phyloP scores from a whole-genome alignment of 2,329 filamentous ascomycete genomes.

The Botrytis squamosa region DNA sequence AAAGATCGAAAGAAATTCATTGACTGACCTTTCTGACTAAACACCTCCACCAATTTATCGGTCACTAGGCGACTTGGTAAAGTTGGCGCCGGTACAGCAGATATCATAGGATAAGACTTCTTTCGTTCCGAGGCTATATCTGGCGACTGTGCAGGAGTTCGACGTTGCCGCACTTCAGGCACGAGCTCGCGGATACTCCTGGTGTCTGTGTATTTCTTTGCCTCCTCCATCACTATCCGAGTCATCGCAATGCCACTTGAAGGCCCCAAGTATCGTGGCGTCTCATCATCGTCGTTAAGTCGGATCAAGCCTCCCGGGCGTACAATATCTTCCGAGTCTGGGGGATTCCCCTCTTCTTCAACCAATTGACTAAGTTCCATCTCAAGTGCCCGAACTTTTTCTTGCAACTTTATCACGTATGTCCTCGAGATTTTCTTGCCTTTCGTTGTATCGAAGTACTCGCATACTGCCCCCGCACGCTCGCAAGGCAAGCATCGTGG shows the following conservation, averaged over 20 bases:
- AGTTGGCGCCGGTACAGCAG: slow-evolving; percentile 72
- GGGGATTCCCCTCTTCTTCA: slow-evolving; percentile 68
- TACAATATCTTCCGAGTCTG: slow-evolving; percentile 80
- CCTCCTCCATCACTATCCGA: slow-evolving; percentile 91
- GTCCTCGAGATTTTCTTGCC: slow-evolving; percentile 82
- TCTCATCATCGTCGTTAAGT: slow-evolving; percentile 81
- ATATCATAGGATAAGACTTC: slow-evolving; percentile 90
- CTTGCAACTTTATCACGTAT: slow-evolving; percentile 90
- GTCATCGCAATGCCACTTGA: slow-evolving; percentile 97
- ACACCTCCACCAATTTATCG: slow-evolving; percentile 79
- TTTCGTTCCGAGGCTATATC: slow-evolving; percentile 54
- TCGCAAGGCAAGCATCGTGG: slow-evolving; percentile 92
- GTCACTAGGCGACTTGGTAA: slow-evolving; percentile 73
- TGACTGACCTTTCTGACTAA: slow-evolving; percentile 73
- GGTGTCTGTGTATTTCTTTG: slow-evolving; percentile 87
- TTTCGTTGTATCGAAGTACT: slow-evolving; percentile 91
- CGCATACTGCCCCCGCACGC: slow-evolving; percentile 84
- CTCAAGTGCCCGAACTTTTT: slow-evolving; percentile 79
- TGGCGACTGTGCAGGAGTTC: slow-evolving; percentile 66
- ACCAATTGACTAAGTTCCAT: slow-evolving; percentile 77
- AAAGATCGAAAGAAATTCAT: slow-evolving; percentile 10
- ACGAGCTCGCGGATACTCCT: slow-evolving; percentile 91
- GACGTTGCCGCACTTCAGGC: slow-evolving; percentile 66
- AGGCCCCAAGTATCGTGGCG: slow-evolving; percentile 82
- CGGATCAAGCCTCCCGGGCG: slow-evolving; percentile 82